Percentiles rank a stretch among this genome's conserved stretches.
Conservation (phyloP, 495 filamentous ascomycete species). For the Daldinia loculata region DNA sequence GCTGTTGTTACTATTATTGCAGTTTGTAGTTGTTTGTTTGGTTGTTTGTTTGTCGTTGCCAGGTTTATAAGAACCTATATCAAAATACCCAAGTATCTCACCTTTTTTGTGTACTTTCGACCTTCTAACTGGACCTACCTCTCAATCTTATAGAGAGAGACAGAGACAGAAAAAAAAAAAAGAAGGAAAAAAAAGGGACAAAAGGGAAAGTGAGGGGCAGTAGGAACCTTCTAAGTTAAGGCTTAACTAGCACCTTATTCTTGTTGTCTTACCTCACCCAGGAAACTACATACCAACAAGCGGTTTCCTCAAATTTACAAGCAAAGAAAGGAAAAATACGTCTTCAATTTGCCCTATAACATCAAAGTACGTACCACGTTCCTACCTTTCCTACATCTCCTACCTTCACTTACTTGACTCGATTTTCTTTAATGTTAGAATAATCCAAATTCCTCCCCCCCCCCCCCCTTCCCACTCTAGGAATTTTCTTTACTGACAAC, state of each 20-base stretch:
- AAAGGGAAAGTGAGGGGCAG: conserved; percentile 4
- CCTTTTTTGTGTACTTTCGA: conserved; percentile 12
- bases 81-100: not conserved
- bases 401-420: not conserved
- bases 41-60: conserved; percentile 1
- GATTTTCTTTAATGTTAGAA: not conserved
- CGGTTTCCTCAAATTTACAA: not conserved
- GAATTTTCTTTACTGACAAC: conserved; percentile 1
- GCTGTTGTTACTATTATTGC: not conserved
- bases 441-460: not conserved
- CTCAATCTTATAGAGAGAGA: not conserved
- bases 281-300: conserved; percentile 2
- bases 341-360: not conserved
- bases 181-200: conserved; percentile 7
- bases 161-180: too few species aligned
- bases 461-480: not conserved
- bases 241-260: not conserved
- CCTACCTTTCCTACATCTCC: not conserved
- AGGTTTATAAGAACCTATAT: not conserved
- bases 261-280: conserved; percentile 3
- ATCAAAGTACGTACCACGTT: not conserved
- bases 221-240: conserved; percentile 13
- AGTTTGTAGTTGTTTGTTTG: not conserved
- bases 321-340: not conserved
- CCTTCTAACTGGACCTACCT: conserved; percentile 9